phyloP scores from a whole-genome alignment of 2,329 filamentous ascomycete species.

The Microcera coccophila region DNA sequence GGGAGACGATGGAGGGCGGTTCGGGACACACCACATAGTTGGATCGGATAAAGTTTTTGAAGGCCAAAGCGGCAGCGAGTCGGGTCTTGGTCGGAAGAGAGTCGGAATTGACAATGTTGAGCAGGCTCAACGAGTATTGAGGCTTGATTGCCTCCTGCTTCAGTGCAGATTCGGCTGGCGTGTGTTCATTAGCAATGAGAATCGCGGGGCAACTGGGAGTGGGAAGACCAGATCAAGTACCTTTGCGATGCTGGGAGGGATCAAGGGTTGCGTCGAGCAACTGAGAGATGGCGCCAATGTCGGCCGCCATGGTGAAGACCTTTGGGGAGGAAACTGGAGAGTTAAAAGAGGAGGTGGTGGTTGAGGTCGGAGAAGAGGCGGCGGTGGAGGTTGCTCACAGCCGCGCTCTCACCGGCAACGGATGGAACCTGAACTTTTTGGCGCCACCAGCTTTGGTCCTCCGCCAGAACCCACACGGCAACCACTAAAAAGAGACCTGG shows the following conservation, averaged over 20 bases:
- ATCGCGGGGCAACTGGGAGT: constrained; percentile 28
- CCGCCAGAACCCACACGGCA: not conserved
- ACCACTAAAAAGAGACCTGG: constrained; percentile 6
- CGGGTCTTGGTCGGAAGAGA: constrained; percentile 72
- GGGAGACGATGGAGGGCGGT: constrained; percentile 3
- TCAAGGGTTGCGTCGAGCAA: constrained; percentile 89
- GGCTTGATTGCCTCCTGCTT: constrained; percentile 76
- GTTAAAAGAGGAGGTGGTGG: constrained; percentile 17
- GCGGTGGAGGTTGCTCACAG: constrained; percentile 3
- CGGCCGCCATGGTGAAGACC: constrained; percentile 50
- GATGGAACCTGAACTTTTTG: not conserved
- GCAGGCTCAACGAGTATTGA: constrained; percentile 80
- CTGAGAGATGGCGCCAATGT: constrained; percentile 64
- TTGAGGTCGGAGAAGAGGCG: constrained; percentile 19
- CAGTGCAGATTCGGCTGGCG: constrained; percentile 74
- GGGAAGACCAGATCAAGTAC: constrained; percentile 44
- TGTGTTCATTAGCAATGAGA: constrained; percentile 36
- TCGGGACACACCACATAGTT: constrained; percentile 71
- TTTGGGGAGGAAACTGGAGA: constrained; percentile 12
- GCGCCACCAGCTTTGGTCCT: not conserved
- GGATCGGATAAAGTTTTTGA: constrained; percentile 96
- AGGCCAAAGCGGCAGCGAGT: constrained; percentile 84
- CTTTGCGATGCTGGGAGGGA: constrained; percentile 82
- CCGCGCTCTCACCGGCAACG: not conserved
- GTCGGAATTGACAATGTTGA: constrained; percentile 82